These are phyloP conservation scores for Ganoderma multipileum DNA, from an alignment of 1,284 basidiomycete species.

Conservation along the genomic window DNA sequence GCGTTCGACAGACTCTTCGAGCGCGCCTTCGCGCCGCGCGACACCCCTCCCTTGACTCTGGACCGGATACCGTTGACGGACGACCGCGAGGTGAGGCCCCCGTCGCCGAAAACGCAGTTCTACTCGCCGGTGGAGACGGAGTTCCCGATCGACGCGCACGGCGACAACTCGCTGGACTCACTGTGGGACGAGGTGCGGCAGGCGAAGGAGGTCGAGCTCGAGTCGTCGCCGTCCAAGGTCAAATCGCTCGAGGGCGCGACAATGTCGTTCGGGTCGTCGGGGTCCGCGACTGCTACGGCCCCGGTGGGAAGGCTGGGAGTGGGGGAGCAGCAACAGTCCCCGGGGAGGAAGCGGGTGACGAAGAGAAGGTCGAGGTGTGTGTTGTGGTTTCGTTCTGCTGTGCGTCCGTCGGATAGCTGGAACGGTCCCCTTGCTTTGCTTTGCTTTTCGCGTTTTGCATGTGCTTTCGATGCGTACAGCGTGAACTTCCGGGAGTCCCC, in stretches of 20 bases:
- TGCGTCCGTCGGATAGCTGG: not conserved
- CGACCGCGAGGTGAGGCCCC: slow-evolving; percentile 12
- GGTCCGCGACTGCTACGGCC: not conserved
- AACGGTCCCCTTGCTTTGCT: slow-evolving; percentile 5
- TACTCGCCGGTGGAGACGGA: slow-evolving; percentile 28
- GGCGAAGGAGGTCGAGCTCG: slow-evolving; percentile 67
- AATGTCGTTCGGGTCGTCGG: not conserved
- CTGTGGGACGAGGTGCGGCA: slow-evolving; percentile 69
- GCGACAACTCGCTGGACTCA: slow-evolving; percentile 52
- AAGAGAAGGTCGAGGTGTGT: slow-evolving; percentile 40
- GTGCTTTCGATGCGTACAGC: slow-evolving; percentile 42
- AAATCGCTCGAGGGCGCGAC: slow-evolving; percentile 57
- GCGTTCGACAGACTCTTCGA: slow-evolving; percentile 33
- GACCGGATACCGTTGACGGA: slow-evolving; percentile 17
- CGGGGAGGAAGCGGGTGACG: slow-evolving; percentile 24
- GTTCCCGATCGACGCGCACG: slow-evolving; percentile 22
- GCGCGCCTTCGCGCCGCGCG: slow-evolving; percentile 31
- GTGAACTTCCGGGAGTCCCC: slow-evolving; percentile 70
- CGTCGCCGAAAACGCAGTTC: slow-evolving; percentile 36
- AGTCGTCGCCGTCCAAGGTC: slow-evolving; percentile 68
- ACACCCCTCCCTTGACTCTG: slow-evolving; percentile 10
- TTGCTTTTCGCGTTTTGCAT: slow-evolving; percentile 15
- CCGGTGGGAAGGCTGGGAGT: slow-evolving; percentile 35
- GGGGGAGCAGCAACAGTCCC: slow-evolving; percentile 27
- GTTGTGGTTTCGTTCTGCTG: slow-evolving; percentile 12